Evolutionary conservation across 805 yeast genomes (phyloP), one percentile per base, ranked within the genome.

Genomic region (Kockiozyma suomiensis): DNA sequence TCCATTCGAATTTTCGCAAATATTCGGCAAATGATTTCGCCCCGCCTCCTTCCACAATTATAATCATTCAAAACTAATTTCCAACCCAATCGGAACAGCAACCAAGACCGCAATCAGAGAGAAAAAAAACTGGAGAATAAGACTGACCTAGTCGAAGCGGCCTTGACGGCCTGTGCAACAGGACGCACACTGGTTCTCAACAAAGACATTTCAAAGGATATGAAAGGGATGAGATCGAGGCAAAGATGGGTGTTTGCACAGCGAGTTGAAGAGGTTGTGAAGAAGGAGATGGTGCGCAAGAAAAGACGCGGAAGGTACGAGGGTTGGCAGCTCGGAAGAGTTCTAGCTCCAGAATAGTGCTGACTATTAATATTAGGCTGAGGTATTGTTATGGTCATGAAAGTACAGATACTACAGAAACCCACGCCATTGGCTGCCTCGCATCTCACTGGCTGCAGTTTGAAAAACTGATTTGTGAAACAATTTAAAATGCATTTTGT

Each of bases 71-170:
- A n/a, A 38, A 38, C 42, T 13, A n/a, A 21, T 21, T 8, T 2
- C 21, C 19, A 15, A 10, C 42, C 19, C n/a, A 17, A 1, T 17
- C 12, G 13, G 12, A 15, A n/a, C 48, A 25, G 19, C 48, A 35
- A 46, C 41, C 41, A 15, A n/a, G 5, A 37, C 32, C 42, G n/a
- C 10, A 6, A 30, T 17, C 19, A 19, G 25, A 21, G 3, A 8
- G 15, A 43, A 30, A 23, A 41, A 33, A 15, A 33, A 19, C 50
- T 7, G 28, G 37, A 7, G 8, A 13, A 19, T 32, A 21, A 28
- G 25, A 67, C 71, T 61, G 46, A 69, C 72, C 70, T 58, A 54
- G 61, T 58, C 33, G 70, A 63, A 48, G 69, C 61, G 56, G 66
- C 62, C 56, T 64, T 59, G 54, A 59, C 65, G 41, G 65, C 69